Evolutionary conservation across 2,329 filamentous ascomycete genomes (phyloP).

Genomic region (Cryphonectria nitschkei): DNA sequence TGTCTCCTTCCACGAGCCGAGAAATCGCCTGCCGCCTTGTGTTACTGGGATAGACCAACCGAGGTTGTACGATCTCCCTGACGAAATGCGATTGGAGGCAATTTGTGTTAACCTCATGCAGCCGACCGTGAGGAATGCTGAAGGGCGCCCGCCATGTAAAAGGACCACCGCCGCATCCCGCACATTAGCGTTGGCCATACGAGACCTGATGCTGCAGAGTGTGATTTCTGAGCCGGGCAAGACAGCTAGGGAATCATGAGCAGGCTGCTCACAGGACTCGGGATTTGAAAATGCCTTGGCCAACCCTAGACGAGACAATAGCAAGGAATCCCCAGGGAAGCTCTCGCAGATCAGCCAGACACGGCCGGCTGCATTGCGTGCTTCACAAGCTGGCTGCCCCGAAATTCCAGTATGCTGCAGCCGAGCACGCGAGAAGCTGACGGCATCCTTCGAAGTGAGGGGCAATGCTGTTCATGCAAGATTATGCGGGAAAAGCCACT

Average conservation of each 20-base stretch:
- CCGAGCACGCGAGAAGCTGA: neutral
- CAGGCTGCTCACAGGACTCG: neutral
- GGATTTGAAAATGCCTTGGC: neutral
- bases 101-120: neutral
- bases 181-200: neutral
- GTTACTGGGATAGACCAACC: neutral
- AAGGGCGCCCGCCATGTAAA: neutral
- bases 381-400: neutral
- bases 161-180: neutral
- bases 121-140: neutral
- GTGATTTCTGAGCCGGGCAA: neutral
- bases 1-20: neutral
- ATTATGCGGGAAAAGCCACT: constrained; percentile 15
- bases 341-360: neutral
- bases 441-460: neutral
- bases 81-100: neutral
- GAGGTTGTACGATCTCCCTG: neutral
- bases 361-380: constrained; percentile 1
- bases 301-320: too few relatives aligned
- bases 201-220: neutral
- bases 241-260: neutral
- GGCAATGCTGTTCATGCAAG: constrained; percentile 7
- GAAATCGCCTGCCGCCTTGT: too few relatives aligned
- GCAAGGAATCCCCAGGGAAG: neutral
- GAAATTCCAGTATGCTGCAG: neutral